Evolutionary conservation across 1,284 basidiomycete genomes (phyloP).

Genomic region (Cutaneotrichosporon mucoides): DNA sequence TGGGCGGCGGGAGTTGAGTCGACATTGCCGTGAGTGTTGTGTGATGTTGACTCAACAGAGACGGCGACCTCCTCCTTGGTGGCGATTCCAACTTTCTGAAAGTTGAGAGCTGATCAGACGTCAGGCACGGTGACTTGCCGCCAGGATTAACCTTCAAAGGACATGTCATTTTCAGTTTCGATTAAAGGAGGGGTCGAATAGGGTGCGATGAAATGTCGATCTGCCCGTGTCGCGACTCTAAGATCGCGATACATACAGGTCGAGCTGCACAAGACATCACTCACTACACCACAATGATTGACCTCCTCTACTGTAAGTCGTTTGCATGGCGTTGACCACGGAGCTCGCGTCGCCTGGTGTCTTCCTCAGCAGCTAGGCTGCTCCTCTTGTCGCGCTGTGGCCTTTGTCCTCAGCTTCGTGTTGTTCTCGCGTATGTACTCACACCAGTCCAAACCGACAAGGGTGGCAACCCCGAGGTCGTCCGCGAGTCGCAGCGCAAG

Average conservation of each 20-base stretch:
- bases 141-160: too few species aligned
- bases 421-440: neutral
- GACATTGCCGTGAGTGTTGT: constrained; percentile 57
- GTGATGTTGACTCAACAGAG: neutral
- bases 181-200: neutral
- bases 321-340: neutral
- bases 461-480: constrained; percentile 90
- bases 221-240: neutral
- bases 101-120: neutral
- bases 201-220: neutral
- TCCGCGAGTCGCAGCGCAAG: constrained; percentile 88
- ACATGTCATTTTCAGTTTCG: neutral
- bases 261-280: neutral
- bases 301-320: constrained; percentile 44
- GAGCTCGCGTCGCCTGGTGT: neutral
- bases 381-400: too few species aligned
- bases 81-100: constrained; percentile 6
- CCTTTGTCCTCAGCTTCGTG: too few species aligned
- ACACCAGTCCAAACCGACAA: constrained; percentile 57
- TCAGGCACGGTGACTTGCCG: neutral
- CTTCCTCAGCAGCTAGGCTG: too few species aligned
- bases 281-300: constrained; percentile 32
- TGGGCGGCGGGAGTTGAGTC: constrained; percentile 74
- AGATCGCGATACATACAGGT: too few species aligned
- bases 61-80: neutral